Percentiles rank a stretch among this genome's conserved stretches.
Conservation (phyloP, 371 early-diverging fungal genomes). For the Apophysomyces sp. region DNA sequence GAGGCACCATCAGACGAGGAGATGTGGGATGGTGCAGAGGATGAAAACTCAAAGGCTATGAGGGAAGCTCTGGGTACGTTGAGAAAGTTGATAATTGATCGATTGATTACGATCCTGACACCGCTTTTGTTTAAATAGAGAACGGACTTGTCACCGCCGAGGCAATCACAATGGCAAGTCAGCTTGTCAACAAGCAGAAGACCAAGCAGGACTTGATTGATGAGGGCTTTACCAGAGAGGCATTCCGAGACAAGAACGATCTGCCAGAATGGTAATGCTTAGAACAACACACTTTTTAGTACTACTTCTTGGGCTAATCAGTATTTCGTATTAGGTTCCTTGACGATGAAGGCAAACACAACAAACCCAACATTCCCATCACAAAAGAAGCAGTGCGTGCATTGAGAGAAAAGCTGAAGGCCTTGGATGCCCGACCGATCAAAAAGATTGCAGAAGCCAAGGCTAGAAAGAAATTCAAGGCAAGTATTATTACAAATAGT, state of each 20-base stretch:
- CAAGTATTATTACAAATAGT: constrained; percentile 15
- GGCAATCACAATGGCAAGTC: constrained; percentile 87
- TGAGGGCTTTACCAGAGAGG: constrained; percentile 86
- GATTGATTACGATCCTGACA: too few species aligned
- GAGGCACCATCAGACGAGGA: constrained; percentile 57
- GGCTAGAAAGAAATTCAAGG: constrained; percentile 89
- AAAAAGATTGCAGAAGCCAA: constrained; percentile 99
- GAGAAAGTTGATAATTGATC: neutral
- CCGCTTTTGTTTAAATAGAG: constrained; percentile 25
- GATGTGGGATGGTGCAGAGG: constrained; percentile 67
- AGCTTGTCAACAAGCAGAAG: constrained; percentile 76
- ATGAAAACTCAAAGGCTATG: constrained; percentile 71
- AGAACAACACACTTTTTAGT: too few species aligned
- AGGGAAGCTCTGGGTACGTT: constrained; percentile 44
- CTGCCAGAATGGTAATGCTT: constrained; percentile 78
- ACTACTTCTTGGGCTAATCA: too few species aligned
- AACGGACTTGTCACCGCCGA: constrained; percentile 75
- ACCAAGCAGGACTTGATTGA: constrained; percentile 81
- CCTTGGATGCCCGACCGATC: constrained; percentile 94
- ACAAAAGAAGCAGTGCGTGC: constrained; percentile 94
- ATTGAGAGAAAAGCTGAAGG: constrained; percentile 77
- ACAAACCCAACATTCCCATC: constrained; percentile 85
- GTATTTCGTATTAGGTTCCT: constrained; percentile 56
- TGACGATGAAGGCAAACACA: constrained; percentile 89
- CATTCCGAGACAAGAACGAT: constrained; percentile 83